Evolutionary conservation across 371 early-diverging fungal genomes (phyloP), one percentile per base, ranked within the genome.

Genomic region (Circinella minor): DNA sequence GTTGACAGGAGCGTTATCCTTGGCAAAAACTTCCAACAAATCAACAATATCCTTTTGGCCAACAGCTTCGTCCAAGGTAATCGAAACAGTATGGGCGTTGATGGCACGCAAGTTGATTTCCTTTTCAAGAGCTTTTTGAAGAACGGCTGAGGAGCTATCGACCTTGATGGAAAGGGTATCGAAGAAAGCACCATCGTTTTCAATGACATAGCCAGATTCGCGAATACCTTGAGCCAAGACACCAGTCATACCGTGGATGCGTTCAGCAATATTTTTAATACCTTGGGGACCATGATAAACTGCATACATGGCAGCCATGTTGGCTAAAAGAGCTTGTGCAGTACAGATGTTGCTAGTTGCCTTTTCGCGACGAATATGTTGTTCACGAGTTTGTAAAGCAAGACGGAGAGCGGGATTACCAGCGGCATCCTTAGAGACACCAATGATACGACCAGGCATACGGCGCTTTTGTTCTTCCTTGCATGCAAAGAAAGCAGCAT

Each of bases 311-410:
- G 95, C 95, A 67, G 94, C 85, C 95, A 96, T 94, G 85, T 95
- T 95, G 70, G 96, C 96, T 70, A 95, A 83, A 61, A 96, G 84
- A 51, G 95, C 96, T 77, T 96, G 95, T 20, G 99, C 97, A 0
- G 99, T 98, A 86, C 99, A 98, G 68, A 98, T 98, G 86, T 98
- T 98, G 82, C 90, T 90, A 63, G 99, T 97, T 14, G 99, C 99
- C 91, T 98, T 98, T 74, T 98, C 99, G 74, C 98, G 91, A 61
- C 97, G 92, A 83, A 98, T 98, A 83, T 98, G 99, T 87, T 98
- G 99, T 83, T 98, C 98, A 77, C 98, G 92, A 15, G 98, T 96
- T 85, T 98, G 98, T 63, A 98, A 89, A 14, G 99, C 92, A 36
- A 98, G 89, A 73, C 98, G 92, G 82, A 95, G 96, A n/a, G 98